Evolutionary conservation across 2,329 filamentous ascomycete genomes (phyloP).

Genomic region (Thielaviopsis ethacetica): DNA sequence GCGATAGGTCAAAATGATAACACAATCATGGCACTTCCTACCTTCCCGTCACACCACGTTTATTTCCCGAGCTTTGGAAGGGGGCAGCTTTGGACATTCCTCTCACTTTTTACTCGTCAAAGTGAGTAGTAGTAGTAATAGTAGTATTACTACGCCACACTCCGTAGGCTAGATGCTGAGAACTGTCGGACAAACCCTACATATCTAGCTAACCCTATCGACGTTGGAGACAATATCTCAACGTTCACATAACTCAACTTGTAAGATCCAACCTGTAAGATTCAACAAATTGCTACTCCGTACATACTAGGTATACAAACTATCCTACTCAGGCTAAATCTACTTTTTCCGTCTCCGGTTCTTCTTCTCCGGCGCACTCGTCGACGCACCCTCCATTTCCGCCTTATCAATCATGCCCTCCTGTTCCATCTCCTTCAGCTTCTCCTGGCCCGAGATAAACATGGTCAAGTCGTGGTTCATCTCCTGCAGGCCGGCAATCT

Average conservation of each 20-base stretch:
- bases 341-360: slow-evolving; percentile 32
- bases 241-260: not conserved
- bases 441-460: slow-evolving; percentile 74
- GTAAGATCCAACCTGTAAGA: not conserved
- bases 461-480: slow-evolving; percentile 77
- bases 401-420: slow-evolving; percentile 43
- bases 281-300: not conserved
- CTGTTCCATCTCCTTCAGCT: slow-evolving; percentile 53
- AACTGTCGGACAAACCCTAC: no score
- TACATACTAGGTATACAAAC: not conserved
- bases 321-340: not conserved
- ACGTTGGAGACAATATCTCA: no score
- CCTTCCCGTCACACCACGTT: not conserved
- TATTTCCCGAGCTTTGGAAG: not conserved
- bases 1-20: no score
- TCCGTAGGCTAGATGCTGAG: no score
- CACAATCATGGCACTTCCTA: not conserved
- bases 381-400: slow-evolving; percentile 58
- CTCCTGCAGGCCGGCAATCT: slow-evolving; percentile 62
- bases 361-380: slow-evolving; percentile 47
- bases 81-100: no score
- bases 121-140: no score
- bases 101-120: no score
- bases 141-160: no score
- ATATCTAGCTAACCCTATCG: no score